Base-by-base conservation (phyloP, 345 rosid species). In the Lumnitzera littorea region DNA sequence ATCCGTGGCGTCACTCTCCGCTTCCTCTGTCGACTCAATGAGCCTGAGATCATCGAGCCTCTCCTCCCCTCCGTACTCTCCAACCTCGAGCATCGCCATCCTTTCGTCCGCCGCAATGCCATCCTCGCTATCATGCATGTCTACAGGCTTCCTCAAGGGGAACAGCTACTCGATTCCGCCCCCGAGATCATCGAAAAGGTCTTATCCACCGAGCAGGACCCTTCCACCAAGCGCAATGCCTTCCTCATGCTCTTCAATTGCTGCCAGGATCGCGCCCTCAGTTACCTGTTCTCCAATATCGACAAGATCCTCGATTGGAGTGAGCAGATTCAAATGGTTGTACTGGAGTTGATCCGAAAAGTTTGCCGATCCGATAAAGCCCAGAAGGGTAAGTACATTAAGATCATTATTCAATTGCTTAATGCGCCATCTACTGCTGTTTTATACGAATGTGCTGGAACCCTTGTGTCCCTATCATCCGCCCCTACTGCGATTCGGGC, bases 401-500 rank as follows among this genome's bases (percentile, higher is more conserved):
- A 68, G 72, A 68, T 68, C 23, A 68, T 68, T 11, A 62, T 68
- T 24, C 62, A 66, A 0, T 51, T 68, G 62, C 61, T 62, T 51
- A 62, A 55, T 61, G 72, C 66, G 43, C 72, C 72, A 15, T 68
- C 72, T 7, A 55, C 66, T 25, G 72, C 72, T 2, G 72, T 68
- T 20, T 49, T 68, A 20, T 68, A 68, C 27, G 72, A 68, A 48
- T 68, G 72, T 46, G 72, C 72, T 16, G 81, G 81, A 48, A 84
- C 96, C 10, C 94, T 89, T 46, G 96, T 89, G 63, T 86, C 96
- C 57, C 75, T 89, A 31, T 89, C 96, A 61, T 89, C 96, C 41
- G 96, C 96, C 31, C 96, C 96, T 23, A 86, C 91, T 50, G 96
- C 96, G 24, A 79, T 89, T 46, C 78, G 85, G 71, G 87, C 87